Evolutionary conservation across 2,329 filamentous ascomycete species (phyloP).

Genomic region (Fusarium nygamai): DNA sequence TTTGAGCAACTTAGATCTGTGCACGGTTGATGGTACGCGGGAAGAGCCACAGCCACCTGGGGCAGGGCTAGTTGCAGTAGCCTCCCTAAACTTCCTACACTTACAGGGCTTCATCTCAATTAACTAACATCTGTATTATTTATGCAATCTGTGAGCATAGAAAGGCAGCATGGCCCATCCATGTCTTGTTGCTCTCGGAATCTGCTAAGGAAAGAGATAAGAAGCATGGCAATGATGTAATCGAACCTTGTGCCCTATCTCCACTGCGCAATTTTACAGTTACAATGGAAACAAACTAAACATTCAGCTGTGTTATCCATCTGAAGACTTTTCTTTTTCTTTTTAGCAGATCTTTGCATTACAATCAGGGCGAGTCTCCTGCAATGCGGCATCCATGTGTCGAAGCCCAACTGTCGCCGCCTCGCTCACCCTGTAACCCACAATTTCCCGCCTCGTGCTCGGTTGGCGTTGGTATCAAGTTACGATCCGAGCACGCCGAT

Average conservation of each 20-base stretch:
- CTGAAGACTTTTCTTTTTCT: neutral
- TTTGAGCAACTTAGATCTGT: neutral
- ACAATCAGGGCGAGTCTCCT: neutral
- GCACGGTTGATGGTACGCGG: neutral
- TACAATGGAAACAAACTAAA: neutral
- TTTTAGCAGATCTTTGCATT: slow-evolving; percentile 4
- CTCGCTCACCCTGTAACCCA: slow-evolving; percentile 11
- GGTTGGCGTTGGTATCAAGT: slow-evolving; percentile 32
- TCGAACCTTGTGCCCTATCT: neutral
- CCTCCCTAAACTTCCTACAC: neutral
- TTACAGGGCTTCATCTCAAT: neutral
- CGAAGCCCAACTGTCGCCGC: slow-evolving; percentile 4
- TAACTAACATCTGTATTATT: neutral
- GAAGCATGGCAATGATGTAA: neutral
- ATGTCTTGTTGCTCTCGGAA: neutral
- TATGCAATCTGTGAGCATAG: neutral
- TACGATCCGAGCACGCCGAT: slow-evolving; percentile 37
- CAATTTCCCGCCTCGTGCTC: slow-evolving; percentile 28
- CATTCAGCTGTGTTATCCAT: neutral
- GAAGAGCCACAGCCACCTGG: slow-evolving; percentile 6
- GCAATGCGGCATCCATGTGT: neutral
- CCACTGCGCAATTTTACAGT: neutral
- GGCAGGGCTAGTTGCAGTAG: neutral
- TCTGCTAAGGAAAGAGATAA: neutral
- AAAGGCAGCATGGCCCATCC: neutral